Evolutionary conservation across 768 basidiomycete genomes (phyloP).

Genomic region (Rubroboletus satanas): DNA sequence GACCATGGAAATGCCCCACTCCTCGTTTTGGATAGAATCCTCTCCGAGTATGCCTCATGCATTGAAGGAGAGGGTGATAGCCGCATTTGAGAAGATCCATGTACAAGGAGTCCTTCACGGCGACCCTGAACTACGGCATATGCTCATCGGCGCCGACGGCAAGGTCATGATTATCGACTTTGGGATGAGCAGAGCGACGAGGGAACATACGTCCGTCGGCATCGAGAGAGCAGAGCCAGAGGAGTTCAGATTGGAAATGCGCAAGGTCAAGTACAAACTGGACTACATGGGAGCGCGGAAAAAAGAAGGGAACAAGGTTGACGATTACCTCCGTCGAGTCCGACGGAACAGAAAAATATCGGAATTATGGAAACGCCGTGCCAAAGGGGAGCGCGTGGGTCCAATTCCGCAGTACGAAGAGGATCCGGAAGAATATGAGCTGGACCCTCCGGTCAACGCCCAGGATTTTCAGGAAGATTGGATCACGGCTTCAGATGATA

Average conservation of each 20-base stretch:
- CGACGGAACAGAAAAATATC: slow-evolving; percentile 28
- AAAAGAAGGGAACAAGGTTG: slow-evolving; percentile 34
- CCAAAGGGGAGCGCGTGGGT: slow-evolving; percentile 27
- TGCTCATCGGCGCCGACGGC: slow-evolving; percentile 53
- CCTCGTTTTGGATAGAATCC: slow-evolving; percentile 59
- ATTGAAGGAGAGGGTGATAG: slow-evolving; percentile 50
- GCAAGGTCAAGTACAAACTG: slow-evolving; percentile 54
- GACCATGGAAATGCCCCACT: slow-evolving; percentile 54
- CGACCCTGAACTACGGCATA: slow-evolving; percentile 45
- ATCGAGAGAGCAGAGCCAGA: slow-evolving; percentile 36
- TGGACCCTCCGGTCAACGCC: slow-evolving; percentile 31
- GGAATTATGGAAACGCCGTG: slow-evolving; percentile 27
- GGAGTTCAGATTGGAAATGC: slow-evolving; percentile 50
- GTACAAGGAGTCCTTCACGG: slow-evolving; percentile 46
- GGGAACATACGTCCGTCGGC: slow-evolving; percentile 30
- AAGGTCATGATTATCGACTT: slow-evolving; percentile 55
- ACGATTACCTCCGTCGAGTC: slow-evolving; percentile 27
- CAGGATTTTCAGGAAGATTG: slow-evolving; percentile 35
- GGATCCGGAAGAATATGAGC: slow-evolving; percentile 31
- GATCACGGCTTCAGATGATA: slow-evolving; percentile 33
- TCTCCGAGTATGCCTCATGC: slow-evolving; percentile 51
- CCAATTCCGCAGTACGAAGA: slow-evolving; percentile 29
- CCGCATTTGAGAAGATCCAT: slow-evolving; percentile 48
- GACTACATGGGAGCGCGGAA: slow-evolving; percentile 38
- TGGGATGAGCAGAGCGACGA: slow-evolving; percentile 35